Percentiles rank a stretch among this genome's conserved stretches.
Evolutionary conservation across 2,329 filamentous ascomycete species (phyloP).

Genomic region (Cladobotryum protrusum): DNA sequence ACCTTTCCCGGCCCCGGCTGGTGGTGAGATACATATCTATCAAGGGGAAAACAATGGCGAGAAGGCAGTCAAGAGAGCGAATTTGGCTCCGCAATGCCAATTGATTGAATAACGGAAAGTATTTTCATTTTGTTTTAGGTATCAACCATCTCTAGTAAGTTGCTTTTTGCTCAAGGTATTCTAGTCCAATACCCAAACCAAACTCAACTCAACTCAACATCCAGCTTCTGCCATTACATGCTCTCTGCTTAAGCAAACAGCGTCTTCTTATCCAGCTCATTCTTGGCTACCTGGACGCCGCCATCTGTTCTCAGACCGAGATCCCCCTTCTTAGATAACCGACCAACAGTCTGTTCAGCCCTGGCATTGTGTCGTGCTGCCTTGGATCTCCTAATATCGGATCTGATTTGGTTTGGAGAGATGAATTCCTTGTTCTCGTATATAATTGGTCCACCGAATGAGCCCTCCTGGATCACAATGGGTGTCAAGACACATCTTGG

Average conservation of each 20-base stretch:
- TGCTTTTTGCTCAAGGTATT: no score
- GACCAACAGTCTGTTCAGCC: slow-evolving; percentile 66
- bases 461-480: slow-evolving; percentile 90
- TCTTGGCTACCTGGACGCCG: slow-evolving; percentile 54
- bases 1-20: slow-evolving; percentile 1
- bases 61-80: no score
- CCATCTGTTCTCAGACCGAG: slow-evolving; percentile 67
- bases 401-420: slow-evolving; percentile 86
- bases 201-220: no score
- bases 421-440: slow-evolving; percentile 98
- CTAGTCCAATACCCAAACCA: no score
- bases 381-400: slow-evolving; percentile 71
- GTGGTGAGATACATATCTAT: no score
- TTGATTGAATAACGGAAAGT: no score
- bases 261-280: slow-evolving; percentile 69
- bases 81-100: no score
- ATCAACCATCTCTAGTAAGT: no score
- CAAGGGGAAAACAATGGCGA: no score
- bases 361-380: slow-evolving; percentile 72
- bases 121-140: no score
- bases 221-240: neutral
- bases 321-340: slow-evolving; percentile 66
- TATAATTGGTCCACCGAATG: slow-evolving; percentile 92
- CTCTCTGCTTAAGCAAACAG: slow-evolving; percentile 63
- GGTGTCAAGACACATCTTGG: slow-evolving; percentile 89